These are phyloP conservation scores for apple (Malus domestica) DNA, from an alignment of 306 rosid genomes.

Conservation along the genomic window DNA sequence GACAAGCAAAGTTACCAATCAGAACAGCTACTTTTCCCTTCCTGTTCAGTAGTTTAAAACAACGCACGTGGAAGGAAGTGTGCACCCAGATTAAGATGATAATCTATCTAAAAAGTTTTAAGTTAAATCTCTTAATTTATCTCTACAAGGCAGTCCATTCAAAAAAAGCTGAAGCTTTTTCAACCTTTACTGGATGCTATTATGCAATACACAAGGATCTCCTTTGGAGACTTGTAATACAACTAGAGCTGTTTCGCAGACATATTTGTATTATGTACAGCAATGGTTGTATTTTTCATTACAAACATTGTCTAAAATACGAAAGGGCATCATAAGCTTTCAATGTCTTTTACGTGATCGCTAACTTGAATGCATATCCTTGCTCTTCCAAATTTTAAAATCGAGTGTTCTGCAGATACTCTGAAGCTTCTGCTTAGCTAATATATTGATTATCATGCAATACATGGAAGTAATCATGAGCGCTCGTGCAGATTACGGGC, in stretches of 20 bases:
- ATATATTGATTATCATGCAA: background rate
- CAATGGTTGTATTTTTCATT: background rate
- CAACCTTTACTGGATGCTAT: background rate
- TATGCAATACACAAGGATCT: background rate
- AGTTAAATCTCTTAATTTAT: background rate
- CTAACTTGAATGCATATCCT: background rate
- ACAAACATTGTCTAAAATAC: background rate
- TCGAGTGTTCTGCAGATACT: background rate
- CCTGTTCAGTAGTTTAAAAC: background rate
- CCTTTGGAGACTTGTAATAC: background rate
- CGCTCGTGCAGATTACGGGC: background rate
- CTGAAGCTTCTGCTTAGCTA: background rate
- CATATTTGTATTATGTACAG: background rate
- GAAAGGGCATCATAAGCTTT: background rate
- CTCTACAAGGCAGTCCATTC: background rate
- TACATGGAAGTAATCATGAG: background rate
- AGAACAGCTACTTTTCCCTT: constrained; percentile 2
- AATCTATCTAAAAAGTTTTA: background rate
- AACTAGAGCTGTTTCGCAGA: background rate
- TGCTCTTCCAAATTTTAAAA: background rate
- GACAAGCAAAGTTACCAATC: constrained; percentile 11
- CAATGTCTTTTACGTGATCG: background rate
- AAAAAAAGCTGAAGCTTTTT: background rate
- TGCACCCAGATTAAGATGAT: background rate
- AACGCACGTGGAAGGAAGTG: background rate